phyloP scores from a whole-genome alignment of 2,329 filamentous ascomycete species.

The Pezicula carpinea region DNA sequence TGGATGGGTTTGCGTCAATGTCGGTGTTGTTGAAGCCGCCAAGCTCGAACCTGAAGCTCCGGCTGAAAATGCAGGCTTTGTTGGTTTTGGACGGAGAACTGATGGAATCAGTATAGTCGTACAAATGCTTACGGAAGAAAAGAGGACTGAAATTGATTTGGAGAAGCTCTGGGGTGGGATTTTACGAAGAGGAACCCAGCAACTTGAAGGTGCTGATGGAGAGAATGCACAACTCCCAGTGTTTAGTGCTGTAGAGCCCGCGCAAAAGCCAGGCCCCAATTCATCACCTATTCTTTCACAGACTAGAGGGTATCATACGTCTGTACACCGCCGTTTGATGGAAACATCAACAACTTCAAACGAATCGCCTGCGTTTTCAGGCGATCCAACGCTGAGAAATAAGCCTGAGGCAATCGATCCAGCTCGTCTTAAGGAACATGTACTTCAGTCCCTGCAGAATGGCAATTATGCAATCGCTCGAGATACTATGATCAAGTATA shows the following conservation, averaged over 20 bases:
- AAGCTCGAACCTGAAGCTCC: conserved; percentile 34
- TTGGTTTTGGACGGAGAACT: conserved; percentile 67
- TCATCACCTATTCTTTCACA: conserved; percentile 2
- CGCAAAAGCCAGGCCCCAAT: not conserved
- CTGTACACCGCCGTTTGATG: not conserved
- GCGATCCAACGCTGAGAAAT: too few relatives aligned
- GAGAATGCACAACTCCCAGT: conserved; percentile 28
- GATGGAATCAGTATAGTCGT: conserved; percentile 60
- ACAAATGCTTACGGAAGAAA: conserved; percentile 68
- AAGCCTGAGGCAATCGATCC: conserved; percentile 5
- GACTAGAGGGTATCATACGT: conserved; percentile 12
- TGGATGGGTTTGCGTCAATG: conserved; percentile 94
- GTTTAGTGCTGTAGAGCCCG: conserved; percentile 6
- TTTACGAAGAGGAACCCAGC: conserved; percentile 1
- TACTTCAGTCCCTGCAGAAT: too few relatives aligned
- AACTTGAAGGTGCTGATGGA: conserved; percentile 15
- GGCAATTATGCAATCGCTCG: conserved; percentile 12
- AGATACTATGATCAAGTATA: conserved; percentile 6
- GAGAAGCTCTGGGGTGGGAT: conserved; percentile 53
- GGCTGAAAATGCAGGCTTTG: conserved; percentile 50
- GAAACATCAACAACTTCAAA: not conserved
- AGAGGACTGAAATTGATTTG: conserved; percentile 61
- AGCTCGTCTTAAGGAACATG: not conserved
- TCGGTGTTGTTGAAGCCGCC: conserved; percentile 64
- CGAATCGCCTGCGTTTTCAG: not conserved